These are phyloP conservation scores for Komagataea norvegica DNA, from an alignment of 1,139 yeast species.

Conservation along the genomic window DNA sequence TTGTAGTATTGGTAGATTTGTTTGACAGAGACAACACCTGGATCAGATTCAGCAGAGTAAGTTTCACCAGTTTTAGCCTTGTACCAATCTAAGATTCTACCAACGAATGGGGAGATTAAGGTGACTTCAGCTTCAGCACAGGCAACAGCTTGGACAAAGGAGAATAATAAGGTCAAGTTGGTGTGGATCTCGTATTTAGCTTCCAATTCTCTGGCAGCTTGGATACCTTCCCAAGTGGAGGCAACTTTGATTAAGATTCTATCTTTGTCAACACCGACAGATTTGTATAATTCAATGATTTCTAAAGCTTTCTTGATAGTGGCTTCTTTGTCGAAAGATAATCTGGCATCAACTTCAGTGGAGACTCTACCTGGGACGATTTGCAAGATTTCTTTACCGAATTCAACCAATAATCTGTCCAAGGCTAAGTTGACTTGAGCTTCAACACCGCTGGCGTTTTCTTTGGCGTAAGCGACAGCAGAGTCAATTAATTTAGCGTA, in stretches of 20 bases:
- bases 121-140: conserved; percentile 98
- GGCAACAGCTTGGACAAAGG: conserved; percentile 96
- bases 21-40: conserved; percentile 93
- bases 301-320: conserved; percentile 89
- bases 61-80: conserved; percentile 90
- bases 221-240: conserved; percentile 99
- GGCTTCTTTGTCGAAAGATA: conserved; percentile 91
- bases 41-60: conserved; percentile 77
- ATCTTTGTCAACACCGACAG: conserved; percentile 79
- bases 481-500: conserved; percentile 86
- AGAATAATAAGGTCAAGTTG: conserved; percentile 92
- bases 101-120: conserved; percentile 96
- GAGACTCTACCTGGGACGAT: conserved; percentile 99
- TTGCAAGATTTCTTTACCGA: conserved; percentile 87
- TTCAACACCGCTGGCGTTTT: conserved; percentile 41
- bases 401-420: conserved; percentile 90
- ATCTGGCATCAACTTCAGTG: conserved; percentile 97
- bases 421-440: conserved; percentile 73
- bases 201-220: conserved; percentile 96
- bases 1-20: conserved; percentile 94
- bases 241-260: conserved; percentile 94
- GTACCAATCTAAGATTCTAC: conserved; percentile 99
- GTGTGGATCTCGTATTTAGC: conserved; percentile 86
- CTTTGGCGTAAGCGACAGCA: conserved; percentile 84
- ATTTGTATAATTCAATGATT: conserved; percentile 78